phyloP scores from a whole-genome alignment of 805 yeast species.

The Ogataea siamensis region DNA sequence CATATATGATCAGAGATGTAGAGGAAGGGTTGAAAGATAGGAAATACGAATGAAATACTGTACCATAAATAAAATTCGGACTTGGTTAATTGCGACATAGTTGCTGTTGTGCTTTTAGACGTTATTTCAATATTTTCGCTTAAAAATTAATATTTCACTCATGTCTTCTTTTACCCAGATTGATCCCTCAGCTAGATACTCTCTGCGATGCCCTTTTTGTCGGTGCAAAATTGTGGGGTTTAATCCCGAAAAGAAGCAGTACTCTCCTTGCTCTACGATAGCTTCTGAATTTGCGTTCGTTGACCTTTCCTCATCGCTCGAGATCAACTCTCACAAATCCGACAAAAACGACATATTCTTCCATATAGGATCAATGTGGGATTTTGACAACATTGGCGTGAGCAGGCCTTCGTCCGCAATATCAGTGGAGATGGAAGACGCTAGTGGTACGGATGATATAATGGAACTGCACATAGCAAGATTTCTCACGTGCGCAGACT shows the following conservation, averaged over 20 bases:
- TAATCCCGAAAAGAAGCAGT: conserved; percentile 2
- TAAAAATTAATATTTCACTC: not conserved
- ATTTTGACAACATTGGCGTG: conserved; percentile 76
- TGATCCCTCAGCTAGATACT: not conserved
- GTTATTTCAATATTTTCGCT: not conserved
- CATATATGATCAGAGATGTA: conserved; percentile 50
- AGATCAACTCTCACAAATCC: not conserved
- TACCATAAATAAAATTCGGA: not conserved
- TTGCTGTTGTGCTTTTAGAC: not conserved
- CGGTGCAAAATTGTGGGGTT: conserved; percentile 10
- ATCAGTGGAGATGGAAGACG: conserved; percentile 10
- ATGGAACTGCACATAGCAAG: conserved; percentile 42
- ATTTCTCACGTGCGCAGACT: conserved; percentile 66
- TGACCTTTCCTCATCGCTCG: conserved; percentile 2
- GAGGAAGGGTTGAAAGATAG: conserved; percentile 30
- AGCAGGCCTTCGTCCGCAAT: conserved; percentile 40
- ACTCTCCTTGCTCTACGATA: not conserved
- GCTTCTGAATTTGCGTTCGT: conserved; percentile 8
- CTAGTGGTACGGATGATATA: conserved; percentile 7
- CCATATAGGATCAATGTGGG: conserved; percentile 63
- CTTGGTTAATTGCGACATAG: not conserved
- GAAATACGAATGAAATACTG: conserved; percentile 24
- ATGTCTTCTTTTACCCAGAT: conserved; percentile 6
- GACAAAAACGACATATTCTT: conserved; percentile 29
- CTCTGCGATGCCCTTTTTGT: conserved; percentile 9